A percentile compares a stretch with the other conserved stretches of the same genome.
phyloP scores from a whole-genome alignment of 805 yeast genomes.

The Yarrowia porcina region DNA sequence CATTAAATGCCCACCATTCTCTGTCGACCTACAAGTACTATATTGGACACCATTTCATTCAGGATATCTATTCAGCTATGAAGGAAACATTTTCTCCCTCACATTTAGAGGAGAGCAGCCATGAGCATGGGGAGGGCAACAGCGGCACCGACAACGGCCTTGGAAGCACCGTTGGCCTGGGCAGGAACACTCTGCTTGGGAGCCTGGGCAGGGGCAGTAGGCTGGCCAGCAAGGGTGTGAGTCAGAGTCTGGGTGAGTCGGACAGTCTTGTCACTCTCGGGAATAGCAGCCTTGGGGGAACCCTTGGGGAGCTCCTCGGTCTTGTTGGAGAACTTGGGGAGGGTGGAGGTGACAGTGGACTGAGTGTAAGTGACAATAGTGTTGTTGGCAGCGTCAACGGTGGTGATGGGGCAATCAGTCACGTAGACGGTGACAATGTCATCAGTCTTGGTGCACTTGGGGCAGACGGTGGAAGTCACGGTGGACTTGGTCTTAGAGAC shows the following conservation, averaged over 20 bases:
- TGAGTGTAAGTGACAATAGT: neutral
- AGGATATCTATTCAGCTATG: neutral
- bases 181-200: neutral
- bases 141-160: neutral
- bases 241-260: slow-evolving; percentile 8
- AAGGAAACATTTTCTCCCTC: too few relatives aligned
- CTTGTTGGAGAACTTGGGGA: neutral
- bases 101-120: neutral
- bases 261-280: neutral
- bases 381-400: neutral
- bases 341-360: neutral
- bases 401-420: neutral
- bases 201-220: neutral
- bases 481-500: neutral
- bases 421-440: neutral
- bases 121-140: neutral
- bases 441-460: slow-evolving; percentile 13
- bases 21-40: too few relatives aligned
- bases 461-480: slow-evolving; percentile 2
- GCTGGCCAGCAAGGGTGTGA: neutral
- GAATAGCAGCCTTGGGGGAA: neutral
- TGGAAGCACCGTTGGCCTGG: slow-evolving; percentile 4
- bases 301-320: neutral
- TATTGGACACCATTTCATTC: too few relatives aligned
- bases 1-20: too few relatives aligned